Base-by-base conservation (phyloP, 345 rosid genomes). In the Dipteronia sinensis region DNA sequence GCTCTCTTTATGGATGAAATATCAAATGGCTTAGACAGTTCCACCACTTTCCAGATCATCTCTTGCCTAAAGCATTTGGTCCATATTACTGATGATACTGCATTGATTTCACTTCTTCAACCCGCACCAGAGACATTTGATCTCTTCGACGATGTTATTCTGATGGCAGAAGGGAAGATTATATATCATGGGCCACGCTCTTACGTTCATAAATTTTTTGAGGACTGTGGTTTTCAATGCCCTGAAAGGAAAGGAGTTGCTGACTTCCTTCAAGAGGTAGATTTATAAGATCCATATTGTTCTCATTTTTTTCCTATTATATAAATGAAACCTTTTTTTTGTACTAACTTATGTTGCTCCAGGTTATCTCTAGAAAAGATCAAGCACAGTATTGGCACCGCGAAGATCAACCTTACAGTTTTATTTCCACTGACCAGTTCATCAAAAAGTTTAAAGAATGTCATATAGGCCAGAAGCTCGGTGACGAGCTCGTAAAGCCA, bases 1-100 rank as follows among this genome's bases (percentile, higher is more conserved):
- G 86, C 86, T 0, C 77, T 86, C 13, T 85, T 88, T 81, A 88
- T 88, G 89, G 88, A 88, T 46, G 91, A 88, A 76, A 86, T 88
- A 58, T 86, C 91, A 11, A 88, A 87, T 5, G 91, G 89, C 23
- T 76, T 88, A 31, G 91, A 88, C 76, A 88, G 88, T 47, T 85
- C 88, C 9, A 86, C 91, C 0, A 82, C 89, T 4, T 88, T 80
- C 81, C 89, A 88, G 67, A 85, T 86, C 12, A 47, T 85, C 62
- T 77, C 82, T 65, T 88, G 77, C 80, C 65, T 88, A 82, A 83
- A 84, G 73, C 87, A 88, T 66, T 80, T 85, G 85, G 89, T 78
- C 29, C 91, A 86, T 79, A 78, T 85, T 67, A 76, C 83, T 81
- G 86, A 86, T 72, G 76, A 76, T 15, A 83, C 86, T n/a, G 82